Evolutionary conservation across 305 asterid genomes (phyloP), one percentile per base, ranked within the genome.

Genomic region (Stenogyne calaminthoides): DNA sequence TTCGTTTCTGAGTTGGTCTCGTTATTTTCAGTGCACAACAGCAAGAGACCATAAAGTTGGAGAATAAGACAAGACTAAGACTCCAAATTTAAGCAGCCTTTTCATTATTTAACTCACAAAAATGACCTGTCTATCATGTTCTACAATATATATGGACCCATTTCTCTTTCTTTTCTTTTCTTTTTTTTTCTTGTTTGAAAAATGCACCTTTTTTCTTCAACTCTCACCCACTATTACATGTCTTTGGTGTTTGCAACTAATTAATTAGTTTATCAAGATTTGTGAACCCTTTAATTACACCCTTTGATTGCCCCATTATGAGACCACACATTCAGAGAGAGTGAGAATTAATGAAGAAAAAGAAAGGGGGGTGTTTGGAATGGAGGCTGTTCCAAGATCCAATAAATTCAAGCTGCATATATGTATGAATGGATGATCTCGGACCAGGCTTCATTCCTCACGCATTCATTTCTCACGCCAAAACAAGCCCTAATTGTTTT

Each of bases 381-480:
- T 88, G 97, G 75, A 89, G 97, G 79, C 93, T 89, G 97, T 82
- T 88, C 93, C 95, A 85, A 91, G 95, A 88, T 91, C 95, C 62
- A 25, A 25, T 25, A 25, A 25, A 25, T 11, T 51, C 59, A n/a
- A 74, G 66, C 9, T 75, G 73, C 77, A 74, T 54, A 57, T 16
- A 16, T 54, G 62, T 16, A 16, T 19, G 14, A 11, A 64, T 37
- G 47, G 15, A 25, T 18, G 90, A 79, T 91, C 90, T 91, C 97
- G 97, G 97, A 91, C 96, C 97, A 91, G 97, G 97, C 96, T 91
- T 91, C 97, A 87, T 87, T 91, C 90, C 88, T 76, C 86, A 88
- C 89, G 27, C 93, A 80, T 61, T 66, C 0, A 37, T 69, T 78
- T 73, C 75, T 65, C 6, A 19, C 19, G 0, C 7, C 20, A 10